Percentiles rank a stretch among this genome's conserved stretches.
These are phyloP conservation scores for Exserohilum turcica DNA, from an alignment of 2,329 filamentous ascomycete species.

Conservation along the genomic window DNA sequence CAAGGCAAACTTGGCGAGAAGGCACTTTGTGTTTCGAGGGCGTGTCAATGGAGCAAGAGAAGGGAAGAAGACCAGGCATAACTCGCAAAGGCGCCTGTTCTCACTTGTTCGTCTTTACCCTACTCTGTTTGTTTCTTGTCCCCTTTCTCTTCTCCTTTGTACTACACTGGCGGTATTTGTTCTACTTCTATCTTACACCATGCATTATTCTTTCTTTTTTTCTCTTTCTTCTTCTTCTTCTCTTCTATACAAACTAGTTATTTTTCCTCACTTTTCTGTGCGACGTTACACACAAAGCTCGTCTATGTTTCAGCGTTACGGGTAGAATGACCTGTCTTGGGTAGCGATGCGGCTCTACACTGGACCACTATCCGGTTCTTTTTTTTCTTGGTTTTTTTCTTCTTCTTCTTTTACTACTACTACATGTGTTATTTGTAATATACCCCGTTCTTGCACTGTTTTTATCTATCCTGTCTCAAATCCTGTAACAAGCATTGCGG, in stretches of 20 bases:
- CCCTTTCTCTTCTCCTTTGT: slow-evolving; percentile 6
- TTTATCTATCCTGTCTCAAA: too few species aligned
- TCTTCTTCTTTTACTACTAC: not conserved
- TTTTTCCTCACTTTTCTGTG: not conserved
- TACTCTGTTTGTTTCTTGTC: not conserved
- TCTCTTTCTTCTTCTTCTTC: too few species aligned
- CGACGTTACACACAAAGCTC: slow-evolving; percentile 6
- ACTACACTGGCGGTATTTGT: slow-evolving; percentile 5
- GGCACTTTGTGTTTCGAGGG: slow-evolving; percentile 5
- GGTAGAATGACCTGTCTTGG: not conserved
- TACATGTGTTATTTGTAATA: slow-evolving; percentile 7
- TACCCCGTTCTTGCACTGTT: not conserved
- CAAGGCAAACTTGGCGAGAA: not conserved
- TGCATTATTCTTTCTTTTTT: slow-evolving; percentile 4
- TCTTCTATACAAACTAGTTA: not conserved
- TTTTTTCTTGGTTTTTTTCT: not conserved
- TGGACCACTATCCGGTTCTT: too few species aligned
- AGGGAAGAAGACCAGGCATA: slow-evolving; percentile 16
- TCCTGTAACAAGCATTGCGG: too few species aligned
- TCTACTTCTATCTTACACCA: not conserved
- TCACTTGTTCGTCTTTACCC: slow-evolving; percentile 10
- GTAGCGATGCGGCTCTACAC: not conserved
- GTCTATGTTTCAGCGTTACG: not conserved
- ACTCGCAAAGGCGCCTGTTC: slow-evolving; percentile 6
- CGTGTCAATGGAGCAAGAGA: slow-evolving; percentile 11